Evolutionary conservation across 495 filamentous ascomycete genomes (phyloP).

Genomic region (Apodospora peruviana): DNA sequence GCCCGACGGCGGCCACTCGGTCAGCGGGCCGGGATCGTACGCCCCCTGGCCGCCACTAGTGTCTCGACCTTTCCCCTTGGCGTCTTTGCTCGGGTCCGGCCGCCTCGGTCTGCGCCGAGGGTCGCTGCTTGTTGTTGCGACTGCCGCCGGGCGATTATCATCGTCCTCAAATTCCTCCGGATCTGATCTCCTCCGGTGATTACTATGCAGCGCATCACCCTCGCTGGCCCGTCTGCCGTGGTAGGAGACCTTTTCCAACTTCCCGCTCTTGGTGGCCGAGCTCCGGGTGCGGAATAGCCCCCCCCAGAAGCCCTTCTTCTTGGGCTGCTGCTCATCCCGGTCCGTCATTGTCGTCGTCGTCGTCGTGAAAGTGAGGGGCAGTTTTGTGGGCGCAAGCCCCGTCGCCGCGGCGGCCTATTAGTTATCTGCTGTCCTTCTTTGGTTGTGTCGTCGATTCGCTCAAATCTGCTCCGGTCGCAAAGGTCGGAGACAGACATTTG

Average conservation of each 20-base stretch:
- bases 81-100: slow-evolving; percentile 27
- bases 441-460: background rate
- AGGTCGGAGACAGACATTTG: background rate
- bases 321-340: slow-evolving; percentile 17
- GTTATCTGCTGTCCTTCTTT: background rate
- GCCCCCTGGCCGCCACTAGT: slow-evolving; percentile 17
- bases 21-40: slow-evolving; percentile 34
- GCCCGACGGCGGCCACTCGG: slow-evolving; percentile 43
- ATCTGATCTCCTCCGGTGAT: slow-evolving; percentile 15
- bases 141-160: background rate
- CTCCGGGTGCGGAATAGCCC: slow-evolving; percentile 32
- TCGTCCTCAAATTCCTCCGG: background rate
- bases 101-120: slow-evolving; percentile 38
- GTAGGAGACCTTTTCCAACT: slow-evolving; percentile 20
- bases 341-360: background rate
- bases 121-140: slow-evolving; percentile 4
- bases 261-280: slow-evolving; percentile 24
- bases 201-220: slow-evolving; percentile 16
- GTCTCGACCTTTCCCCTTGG: slow-evolving; percentile 41
- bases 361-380: background rate
- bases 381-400: background rate
- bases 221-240: slow-evolving; percentile 26
- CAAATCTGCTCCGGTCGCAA: background rate
- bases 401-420: background rate
- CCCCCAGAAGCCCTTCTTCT: slow-evolving; percentile 31